Base-by-base conservation (phyloP, 2,329 filamentous ascomycete species). In the Beauveria sp. region DNA sequence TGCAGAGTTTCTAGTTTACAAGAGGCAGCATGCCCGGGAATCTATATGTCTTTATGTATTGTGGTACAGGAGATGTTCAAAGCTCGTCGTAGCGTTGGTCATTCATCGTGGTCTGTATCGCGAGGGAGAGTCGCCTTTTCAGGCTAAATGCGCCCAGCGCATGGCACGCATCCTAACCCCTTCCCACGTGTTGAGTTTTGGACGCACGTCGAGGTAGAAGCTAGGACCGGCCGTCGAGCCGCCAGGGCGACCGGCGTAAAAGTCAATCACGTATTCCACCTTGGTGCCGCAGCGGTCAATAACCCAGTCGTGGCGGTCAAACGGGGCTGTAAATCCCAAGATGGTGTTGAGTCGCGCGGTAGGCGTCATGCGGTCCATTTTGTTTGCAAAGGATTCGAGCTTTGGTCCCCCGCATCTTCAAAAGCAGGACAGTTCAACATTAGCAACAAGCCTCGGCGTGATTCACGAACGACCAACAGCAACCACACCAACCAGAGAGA, bases 221-320 rank as follows among this genome's bases (percentile, higher is more conserved):
- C 85, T 88, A 6, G 80, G 76, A 0, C 71, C 75, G 2, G 74
- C 72, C 34, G 71, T 70, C 26, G 59, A 51, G 28, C 69, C 71
- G 22, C 72, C 73, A 3, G 76, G 75, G 6, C 82, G 79, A 0
- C 95, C 95, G 5, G 91, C 87, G 72, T 99, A 99, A 69, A 99
- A 99, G 75, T 99, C 95, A 74, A 99, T 99, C 45, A 99, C 89
- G 73, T 99, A 99, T 69, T 98, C 95, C 54, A 99, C 78, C 69
- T 85, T 85, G 22, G 80, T 88, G 34, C 90, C 93, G 72, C 95
- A 98, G 57, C 95, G 83, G 75, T 99, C 93, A 42, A 99, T 88
- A 26, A 97, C 87, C 95, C 95, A 99, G 74, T 99, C 95, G 74
- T 99, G 95, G 31, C 95, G 82, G 76, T 99, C 95, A 74, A 99